Evolutionary conservation across 305 asterid genomes (phyloP), one percentile per base, ranked within the genome.

Genomic region (Rubia peregrina): DNA sequence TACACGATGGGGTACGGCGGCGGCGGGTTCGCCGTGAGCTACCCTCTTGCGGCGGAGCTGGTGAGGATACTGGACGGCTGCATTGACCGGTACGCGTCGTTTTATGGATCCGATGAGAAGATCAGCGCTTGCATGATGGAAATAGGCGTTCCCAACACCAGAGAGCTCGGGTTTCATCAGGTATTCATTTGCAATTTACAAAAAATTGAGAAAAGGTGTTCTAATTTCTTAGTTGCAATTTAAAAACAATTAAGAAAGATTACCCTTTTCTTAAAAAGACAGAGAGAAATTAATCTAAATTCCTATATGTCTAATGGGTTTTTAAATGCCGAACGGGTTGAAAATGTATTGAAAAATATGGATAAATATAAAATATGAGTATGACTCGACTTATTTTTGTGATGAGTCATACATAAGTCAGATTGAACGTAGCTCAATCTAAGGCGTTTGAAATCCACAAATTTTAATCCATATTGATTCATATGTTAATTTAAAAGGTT

Each of bases 131-230:
- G 98, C 74, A 78, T 90, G 67, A 75, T 53, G 60, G 98, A 93
- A 72, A 77, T 93, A 36, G 96, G 97, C 0, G 88, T 93, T 4
- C 91, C 90, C 1, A 65, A 90, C 19, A 89, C 98, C 10, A 85
- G 7, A 73, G 95, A 93, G 46, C 85, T 74, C 1, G 98, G 98
- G 10, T 93, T 93, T 80, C 98, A 93, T 82, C 98, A 93, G 96
- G 97, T 90, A n/a, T 13, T 21, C 12, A 19, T 10, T 24, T 24
- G 26, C 0, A 24, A 24, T 24, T 24, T 24, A 24, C 26, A 24
- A 24, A 24, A 24, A 24, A 24, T 24, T 24, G 26, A 24, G 26
- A 24, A 24, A 24, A 0, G 26, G 26, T 24, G 1, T 24, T 24
- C 26, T 24, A 24, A 1, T 24, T 24, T 24, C 12, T n/a, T 69